phyloP scores from a whole-genome alignment of 2,329 filamentous ascomycete species.

The Corniculantispora saksenae region DNA sequence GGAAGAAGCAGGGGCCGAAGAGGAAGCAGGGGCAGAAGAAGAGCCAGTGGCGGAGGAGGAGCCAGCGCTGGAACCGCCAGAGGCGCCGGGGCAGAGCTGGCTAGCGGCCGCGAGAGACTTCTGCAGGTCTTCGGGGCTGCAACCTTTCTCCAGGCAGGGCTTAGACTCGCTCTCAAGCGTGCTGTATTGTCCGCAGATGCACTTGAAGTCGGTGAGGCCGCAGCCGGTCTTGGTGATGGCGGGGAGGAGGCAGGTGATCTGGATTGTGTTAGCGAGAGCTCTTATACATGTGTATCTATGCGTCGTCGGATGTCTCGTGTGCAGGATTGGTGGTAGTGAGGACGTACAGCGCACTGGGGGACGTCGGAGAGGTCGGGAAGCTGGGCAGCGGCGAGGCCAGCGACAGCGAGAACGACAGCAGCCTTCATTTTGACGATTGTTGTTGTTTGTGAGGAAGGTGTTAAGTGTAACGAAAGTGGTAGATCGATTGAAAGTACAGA shows the following conservation, averaged over 20 bases:
- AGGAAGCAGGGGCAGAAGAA: no score
- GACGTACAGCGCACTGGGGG: slow-evolving; percentile 44
- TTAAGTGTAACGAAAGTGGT: background rate
- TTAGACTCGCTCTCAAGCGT: slow-evolving; percentile 34
- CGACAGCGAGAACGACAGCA: slow-evolving; percentile 34
- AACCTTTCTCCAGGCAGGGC: slow-evolving; percentile 37
- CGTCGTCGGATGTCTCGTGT: no score
- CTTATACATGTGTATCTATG: background rate
- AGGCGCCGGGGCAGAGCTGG: slow-evolving; percentile 23
- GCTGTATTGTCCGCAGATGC: slow-evolving; percentile 39
- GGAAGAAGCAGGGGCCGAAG: background rate
- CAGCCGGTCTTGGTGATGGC: slow-evolving; percentile 40
- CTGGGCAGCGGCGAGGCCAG: slow-evolving; percentile 41
- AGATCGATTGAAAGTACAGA: background rate
- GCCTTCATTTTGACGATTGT: slow-evolving; percentile 42
- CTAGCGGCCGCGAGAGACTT: slow-evolving; percentile 34
- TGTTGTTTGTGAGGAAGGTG: background rate
- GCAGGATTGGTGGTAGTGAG: background rate
- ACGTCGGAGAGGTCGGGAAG: slow-evolving; percentile 32
- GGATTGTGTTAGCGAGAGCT: slow-evolving; percentile 7
- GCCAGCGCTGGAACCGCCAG: slow-evolving; percentile 13
- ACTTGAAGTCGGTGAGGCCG: slow-evolving; percentile 36
- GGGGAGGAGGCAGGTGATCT: slow-evolving; percentile 37
- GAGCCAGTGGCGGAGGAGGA: background rate
- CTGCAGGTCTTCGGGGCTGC: slow-evolving; percentile 34